Base-by-base conservation (phyloP, 805 yeast species). In the Jamesozyma hellenica region DNA sequence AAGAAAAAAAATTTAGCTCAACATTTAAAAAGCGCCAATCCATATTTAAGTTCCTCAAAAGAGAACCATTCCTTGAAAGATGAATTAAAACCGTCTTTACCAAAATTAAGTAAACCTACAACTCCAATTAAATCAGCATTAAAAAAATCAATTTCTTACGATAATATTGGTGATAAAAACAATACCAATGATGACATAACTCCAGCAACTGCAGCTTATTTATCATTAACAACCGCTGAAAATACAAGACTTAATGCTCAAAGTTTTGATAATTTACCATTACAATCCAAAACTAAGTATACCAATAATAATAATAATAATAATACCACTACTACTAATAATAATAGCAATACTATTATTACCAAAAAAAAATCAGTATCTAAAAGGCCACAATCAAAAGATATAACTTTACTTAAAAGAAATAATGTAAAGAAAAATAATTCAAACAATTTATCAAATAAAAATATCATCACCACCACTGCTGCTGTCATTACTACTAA, bases 171-270 rank as follows among this genome's bases (percentile, higher is more conserved):
- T 9, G 7, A 6, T 6, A n/a, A n/a, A 28, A 15, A n/a, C 17
- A 44, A 47, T 23, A 21, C 46, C 8, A 21, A 21, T 21, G 8
- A 21, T 6, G 44, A 45, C 28, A 33, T 38, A 13, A 55, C 65
- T 4, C 67, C 81, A 1, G 83, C 84, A 0, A 72, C 72, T 21
- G 72, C 70, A 43, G 86, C 83, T 0, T 80, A 80, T 49, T 53
- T 80, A 33, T 77, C 84, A 0, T 59, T 79, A 39, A 71, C 88
- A 1, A 82, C 92, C 0, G 88, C 88, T 1, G 87, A 82, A 52
- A 82, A 82, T 56, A 82, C 92, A 0, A 68, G 87, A 42, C 54
- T 80, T 41, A 82, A 82, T 59, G 81, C 90, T 1, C 71, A 72
- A 43, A 55, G 75, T 52, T 68, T 77, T 6, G 52, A 63, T n/a